A percentile compares a stretch with the other conserved stretches of the same genome.
Evolutionary conservation across 768 basidiomycete species (phyloP).

Genomic region (Coprinopsis cinerea): DNA sequence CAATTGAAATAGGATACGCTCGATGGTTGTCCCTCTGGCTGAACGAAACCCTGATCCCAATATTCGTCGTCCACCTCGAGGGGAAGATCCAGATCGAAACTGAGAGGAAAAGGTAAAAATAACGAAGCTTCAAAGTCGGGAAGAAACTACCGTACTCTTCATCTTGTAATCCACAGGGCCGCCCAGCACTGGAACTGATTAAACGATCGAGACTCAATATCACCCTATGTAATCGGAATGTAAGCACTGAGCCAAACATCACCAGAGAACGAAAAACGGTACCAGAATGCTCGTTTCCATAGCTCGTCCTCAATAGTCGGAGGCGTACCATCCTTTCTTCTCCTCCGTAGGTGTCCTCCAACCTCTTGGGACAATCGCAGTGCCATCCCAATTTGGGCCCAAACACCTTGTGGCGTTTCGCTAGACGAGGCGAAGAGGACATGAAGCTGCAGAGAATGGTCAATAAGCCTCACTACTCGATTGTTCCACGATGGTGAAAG

Average conservation of each 20-base stretch:
- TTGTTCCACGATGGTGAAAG: neutral
- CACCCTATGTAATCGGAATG: no score
- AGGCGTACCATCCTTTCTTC: conserved; percentile 16
- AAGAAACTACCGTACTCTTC: conserved; percentile 42
- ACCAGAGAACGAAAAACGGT: no score
- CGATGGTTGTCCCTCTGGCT: conserved; percentile 55
- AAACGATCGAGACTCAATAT: conserved; percentile 43
- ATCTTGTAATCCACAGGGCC: conserved; percentile 70
- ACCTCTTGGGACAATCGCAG: conserved; percentile 71
- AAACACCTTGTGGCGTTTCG: conserved; percentile 46
- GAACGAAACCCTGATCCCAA: conserved; percentile 62
- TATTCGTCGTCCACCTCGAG: conserved; percentile 65
- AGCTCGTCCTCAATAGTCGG: conserved; percentile 59
- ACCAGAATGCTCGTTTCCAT: conserved; percentile 71
- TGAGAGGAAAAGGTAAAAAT: conserved; percentile 17
- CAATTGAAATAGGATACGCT: conserved; percentile 50
- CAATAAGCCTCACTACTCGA: neutral
- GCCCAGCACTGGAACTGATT: conserved; percentile 47
- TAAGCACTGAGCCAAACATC: no score
- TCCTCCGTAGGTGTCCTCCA: conserved; percentile 53
- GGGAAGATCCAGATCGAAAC: conserved; percentile 67
- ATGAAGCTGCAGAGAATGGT: conserved; percentile 33
- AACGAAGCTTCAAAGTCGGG: neutral
- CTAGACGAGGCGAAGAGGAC: conserved; percentile 44
- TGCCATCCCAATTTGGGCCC: conserved; percentile 63